These are phyloP conservation scores for Lipomyces yamanashiensis DNA, from an alignment of 805 yeast genomes.

Conservation along the genomic window DNA sequence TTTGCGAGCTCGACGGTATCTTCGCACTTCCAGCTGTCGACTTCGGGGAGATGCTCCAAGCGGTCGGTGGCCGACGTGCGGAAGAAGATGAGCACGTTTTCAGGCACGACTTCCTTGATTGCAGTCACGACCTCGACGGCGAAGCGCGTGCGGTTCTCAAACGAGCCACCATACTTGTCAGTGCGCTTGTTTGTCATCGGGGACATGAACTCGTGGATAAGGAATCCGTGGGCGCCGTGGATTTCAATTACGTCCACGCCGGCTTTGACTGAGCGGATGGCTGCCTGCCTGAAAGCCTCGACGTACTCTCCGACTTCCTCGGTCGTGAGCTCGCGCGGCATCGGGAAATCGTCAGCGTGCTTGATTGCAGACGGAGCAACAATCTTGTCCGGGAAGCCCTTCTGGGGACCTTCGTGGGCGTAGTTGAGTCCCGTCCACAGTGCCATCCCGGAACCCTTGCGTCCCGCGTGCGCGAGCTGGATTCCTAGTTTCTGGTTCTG, in stretches of 20 bases:
- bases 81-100: slow-evolving; percentile 53
- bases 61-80: slow-evolving; percentile 55
- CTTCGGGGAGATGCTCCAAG: slow-evolving; percentile 38
- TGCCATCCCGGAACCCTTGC: slow-evolving; percentile 51
- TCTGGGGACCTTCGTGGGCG: slow-evolving; percentile 28
- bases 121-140: slow-evolving; percentile 55
- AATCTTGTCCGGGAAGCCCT: slow-evolving; percentile 46
- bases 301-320: slow-evolving; percentile 51
- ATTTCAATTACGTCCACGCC: slow-evolving; percentile 69
- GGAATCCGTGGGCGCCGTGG: slow-evolving; percentile 69
- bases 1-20: slow-evolving; percentile 47
- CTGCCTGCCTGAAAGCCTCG: slow-evolving; percentile 52
- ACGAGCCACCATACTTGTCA: slow-evolving; percentile 67
- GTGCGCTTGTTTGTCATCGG: slow-evolving; percentile 56
- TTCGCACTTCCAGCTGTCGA: slow-evolving; percentile 49
- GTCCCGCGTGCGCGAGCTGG: slow-evolving; percentile 62
- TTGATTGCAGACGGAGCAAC: slow-evolving; percentile 55
- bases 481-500: slow-evolving; percentile 54
- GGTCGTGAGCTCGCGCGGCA: slow-evolving; percentile 50
- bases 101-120: slow-evolving; percentile 49
- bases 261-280: slow-evolving; percentile 56
- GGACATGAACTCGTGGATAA: slow-evolving; percentile 56
- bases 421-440: slow-evolving; percentile 37
- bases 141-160: slow-evolving; percentile 61
- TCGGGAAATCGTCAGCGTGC: slow-evolving; percentile 37